These are phyloP conservation scores for Dendrobium officinale DNA, from an alignment of 106 monocot genomes.

Conservation along the genomic window DNA sequence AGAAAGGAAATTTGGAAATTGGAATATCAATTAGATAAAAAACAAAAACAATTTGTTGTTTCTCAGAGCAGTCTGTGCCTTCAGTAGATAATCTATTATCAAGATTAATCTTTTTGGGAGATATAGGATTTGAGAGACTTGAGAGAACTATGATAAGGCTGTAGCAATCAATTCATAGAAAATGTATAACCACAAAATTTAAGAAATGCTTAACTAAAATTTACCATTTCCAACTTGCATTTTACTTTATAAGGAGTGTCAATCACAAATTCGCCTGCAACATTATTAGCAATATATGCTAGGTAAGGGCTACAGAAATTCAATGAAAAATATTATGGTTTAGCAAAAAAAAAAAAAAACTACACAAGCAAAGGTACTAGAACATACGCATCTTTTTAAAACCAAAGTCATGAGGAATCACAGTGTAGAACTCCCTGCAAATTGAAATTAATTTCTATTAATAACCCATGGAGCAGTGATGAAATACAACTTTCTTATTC, in stretches of 20 bases:
- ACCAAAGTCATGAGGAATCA: constrained; percentile 93
- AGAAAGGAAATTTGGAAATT: not conserved
- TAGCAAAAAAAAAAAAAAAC: not conserved
- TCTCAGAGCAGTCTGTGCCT: not conserved
- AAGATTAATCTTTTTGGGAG: not conserved
- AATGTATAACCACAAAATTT: not conserved
- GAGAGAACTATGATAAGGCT: not conserved
- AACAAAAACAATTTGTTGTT: not conserved
- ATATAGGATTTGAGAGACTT: not conserved
- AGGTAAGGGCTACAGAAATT: not conserved
- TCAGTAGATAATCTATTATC: not conserved
- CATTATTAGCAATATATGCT: not conserved
- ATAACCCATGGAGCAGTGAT: not conserved
- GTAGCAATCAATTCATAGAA: not conserved
- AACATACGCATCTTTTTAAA: constrained; percentile 93
- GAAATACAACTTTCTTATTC: not conserved
- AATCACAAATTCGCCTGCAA: constrained; percentile 76
- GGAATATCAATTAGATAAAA: not conserved
- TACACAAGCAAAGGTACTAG: constrained; percentile 1
- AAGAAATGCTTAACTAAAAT: constrained; percentile 14
- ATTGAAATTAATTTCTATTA: not conserved
- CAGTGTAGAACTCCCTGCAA: constrained; percentile 91
- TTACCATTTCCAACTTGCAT: constrained; percentile 88
- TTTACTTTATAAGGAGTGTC: constrained; percentile 87
- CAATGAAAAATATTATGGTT: not conserved